Percentiles rank a stretch among this genome's conserved stretches.
Evolutionary conservation across 164 flowering plant species (phyloP).

Genomic region (Magnolia kwangsiensis): DNA sequence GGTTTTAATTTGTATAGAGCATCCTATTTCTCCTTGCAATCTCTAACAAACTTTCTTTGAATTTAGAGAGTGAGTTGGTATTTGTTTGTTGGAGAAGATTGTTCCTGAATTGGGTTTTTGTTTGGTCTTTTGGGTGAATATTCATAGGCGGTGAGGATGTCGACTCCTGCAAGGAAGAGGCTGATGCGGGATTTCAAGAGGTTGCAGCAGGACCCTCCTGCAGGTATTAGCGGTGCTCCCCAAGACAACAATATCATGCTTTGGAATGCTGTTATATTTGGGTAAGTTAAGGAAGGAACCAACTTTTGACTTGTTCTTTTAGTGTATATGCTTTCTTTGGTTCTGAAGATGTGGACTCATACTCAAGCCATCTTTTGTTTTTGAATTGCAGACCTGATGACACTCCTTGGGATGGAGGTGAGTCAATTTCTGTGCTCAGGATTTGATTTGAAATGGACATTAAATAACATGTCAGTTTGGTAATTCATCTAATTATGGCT

Average conservation of each 20-base stretch:
- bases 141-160: slow-evolving; percentile 39
- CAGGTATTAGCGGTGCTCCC: slow-evolving; percentile 92
- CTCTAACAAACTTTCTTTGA: no score
- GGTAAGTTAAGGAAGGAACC: slow-evolving; percentile 35
- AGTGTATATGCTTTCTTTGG: not conserved
- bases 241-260: slow-evolving; percentile 90
- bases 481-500: not conserved
- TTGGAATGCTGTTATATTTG: slow-evolving; percentile 93
- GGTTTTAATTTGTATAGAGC: no score
- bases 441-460: no score
- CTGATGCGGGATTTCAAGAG: slow-evolving; percentile 95
- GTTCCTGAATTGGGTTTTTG: no score
- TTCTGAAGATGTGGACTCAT: not conserved
- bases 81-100: no score
- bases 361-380: slow-evolving; percentile 13
- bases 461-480: no score
- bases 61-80: no score
- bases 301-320: not conserved
- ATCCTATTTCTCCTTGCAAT: no score
- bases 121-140: not conserved
- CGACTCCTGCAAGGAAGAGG: slow-evolving; percentile 86
- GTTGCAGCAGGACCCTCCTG: slow-evolving; percentile 91
- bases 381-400: slow-evolving; percentile 89
- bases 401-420: slow-evolving; percentile 98
- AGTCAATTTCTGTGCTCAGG: slow-evolving; percentile 17